These are phyloP conservation scores for Circinella minor DNA, from an alignment of 371 early-diverging fungal species.

Conservation along the genomic window DNA sequence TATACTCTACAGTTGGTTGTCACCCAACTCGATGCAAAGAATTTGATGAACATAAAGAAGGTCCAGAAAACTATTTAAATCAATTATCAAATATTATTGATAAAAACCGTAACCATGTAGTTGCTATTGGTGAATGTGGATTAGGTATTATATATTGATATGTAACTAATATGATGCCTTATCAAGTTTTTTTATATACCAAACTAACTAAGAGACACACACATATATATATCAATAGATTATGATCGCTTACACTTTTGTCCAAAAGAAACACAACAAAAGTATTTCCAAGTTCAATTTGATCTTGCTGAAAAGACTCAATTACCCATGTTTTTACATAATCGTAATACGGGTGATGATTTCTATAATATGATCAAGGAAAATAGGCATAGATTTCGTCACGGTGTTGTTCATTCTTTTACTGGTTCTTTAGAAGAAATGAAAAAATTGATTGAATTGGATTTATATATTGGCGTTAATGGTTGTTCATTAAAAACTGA, in stretches of 20 bases:
- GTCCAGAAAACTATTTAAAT: slow-evolving; percentile 67
- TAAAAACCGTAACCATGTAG: slow-evolving; percentile 52
- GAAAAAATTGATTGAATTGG: slow-evolving; percentile 70
- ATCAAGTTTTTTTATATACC: not conserved
- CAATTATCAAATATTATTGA: slow-evolving; percentile 52
- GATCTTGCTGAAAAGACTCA: slow-evolving; percentile 76
- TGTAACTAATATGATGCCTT: too few relatives aligned
- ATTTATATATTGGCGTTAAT: slow-evolving; percentile 96
- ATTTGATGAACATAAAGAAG: slow-evolving; percentile 59
- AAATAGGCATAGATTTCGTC: slow-evolving; percentile 66
- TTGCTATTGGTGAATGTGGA: slow-evolving; percentile 95
- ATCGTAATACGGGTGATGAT: slow-evolving; percentile 80
- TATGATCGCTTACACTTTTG: slow-evolving; percentile 91
- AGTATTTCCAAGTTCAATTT: slow-evolving; percentile 83
- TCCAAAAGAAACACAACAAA: slow-evolving; percentile 72
- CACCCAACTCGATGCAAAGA: slow-evolving; percentile 88
- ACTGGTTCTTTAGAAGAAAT: slow-evolving; percentile 86
- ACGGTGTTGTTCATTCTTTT: slow-evolving; percentile 97
- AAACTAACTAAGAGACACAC: not conserved
- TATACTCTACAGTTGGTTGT: slow-evolving; percentile 86
- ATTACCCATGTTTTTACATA: slow-evolving; percentile 90
- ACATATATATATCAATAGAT: slow-evolving; percentile 46
- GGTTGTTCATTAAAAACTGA: slow-evolving; percentile 95
- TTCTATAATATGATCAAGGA: slow-evolving; percentile 56
- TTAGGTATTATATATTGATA: slow-evolving; percentile 44